Conservation (phyloP, 495 filamentous ascomycete genomes). For the Hypoxylon crocopeplum region DNA sequence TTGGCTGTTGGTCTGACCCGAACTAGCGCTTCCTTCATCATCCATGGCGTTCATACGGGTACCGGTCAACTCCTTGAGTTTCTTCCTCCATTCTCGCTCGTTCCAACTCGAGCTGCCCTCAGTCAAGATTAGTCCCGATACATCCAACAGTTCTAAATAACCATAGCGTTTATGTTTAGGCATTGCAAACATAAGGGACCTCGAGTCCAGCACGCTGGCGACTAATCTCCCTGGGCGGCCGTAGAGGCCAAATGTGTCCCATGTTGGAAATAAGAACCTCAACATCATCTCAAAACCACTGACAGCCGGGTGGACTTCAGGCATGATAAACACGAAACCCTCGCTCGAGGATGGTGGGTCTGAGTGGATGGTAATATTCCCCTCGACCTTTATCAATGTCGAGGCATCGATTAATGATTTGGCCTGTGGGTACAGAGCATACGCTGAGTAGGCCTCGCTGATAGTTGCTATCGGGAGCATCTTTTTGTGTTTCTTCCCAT, state of each 20-base stretch:
- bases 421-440: slow-evolving; percentile 94
- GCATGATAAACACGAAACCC: slow-evolving; percentile 98
- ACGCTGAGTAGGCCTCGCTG: slow-evolving; percentile 87
- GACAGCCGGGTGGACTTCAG: slow-evolving; percentile 87
- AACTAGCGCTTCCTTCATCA: slow-evolving; percentile 51
- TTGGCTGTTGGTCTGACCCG: slow-evolving; percentile 66
- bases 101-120: slow-evolving; percentile 80
- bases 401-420: slow-evolving; percentile 94
- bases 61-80: slow-evolving; percentile 89
- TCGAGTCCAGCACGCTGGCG: slow-evolving; percentile 82
- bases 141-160: slow-evolving; percentile 88
- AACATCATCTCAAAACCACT: slow-evolving; percentile 96
- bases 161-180: slow-evolving; percentile 87
- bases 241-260: slow-evolving; percentile 91
- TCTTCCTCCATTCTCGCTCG: slow-evolving; percentile 88
- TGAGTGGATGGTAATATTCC: slow-evolving; percentile 83
- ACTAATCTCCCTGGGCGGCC: slow-evolving; percentile 87
- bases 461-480: slow-evolving; percentile 87
- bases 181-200: slow-evolving; percentile 98
- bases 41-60: slow-evolving; percentile 69
- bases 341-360: slow-evolving; percentile 75
- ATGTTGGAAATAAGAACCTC: slow-evolving; percentile 92
- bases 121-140: slow-evolving; percentile 76
- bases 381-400: slow-evolving; percentile 93
- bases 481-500: slow-evolving; percentile 89